A percentile compares a stretch with the other conserved stretches of the same genome.
Evolutionary conservation across 164 flowering plant genomes (phyloP).

Genomic region (Kingdonia uniflora): DNA sequence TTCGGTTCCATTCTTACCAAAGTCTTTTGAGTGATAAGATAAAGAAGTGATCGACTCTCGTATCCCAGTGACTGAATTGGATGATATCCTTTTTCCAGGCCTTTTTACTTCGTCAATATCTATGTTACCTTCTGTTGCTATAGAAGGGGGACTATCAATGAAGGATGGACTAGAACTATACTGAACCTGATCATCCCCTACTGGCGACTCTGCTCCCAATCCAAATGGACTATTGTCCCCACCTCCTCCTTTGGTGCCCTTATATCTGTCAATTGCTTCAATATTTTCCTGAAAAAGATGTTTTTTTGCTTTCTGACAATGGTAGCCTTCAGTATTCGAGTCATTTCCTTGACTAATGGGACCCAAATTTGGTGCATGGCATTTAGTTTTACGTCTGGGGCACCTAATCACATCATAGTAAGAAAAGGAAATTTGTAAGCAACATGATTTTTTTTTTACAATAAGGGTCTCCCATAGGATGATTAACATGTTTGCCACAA

Average conservation of each 20-base stretch:
- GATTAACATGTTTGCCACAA: too few relatives aligned
- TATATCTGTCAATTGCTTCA: conserved; percentile 14
- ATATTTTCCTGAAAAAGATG: conserved; percentile 10
- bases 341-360: conserved; percentile 12
- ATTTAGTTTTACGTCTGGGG: conserved; percentile 7
- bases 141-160: conserved; percentile 21
- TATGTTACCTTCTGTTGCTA: conserved; percentile 14
- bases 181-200: conserved; percentile 15
- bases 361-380: conserved; percentile 8
- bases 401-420: conserved; percentile 21
- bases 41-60: conserved; percentile 13
- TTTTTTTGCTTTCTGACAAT: conserved; percentile 7
- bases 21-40: conserved; percentile 12
- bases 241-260: conserved; percentile 10
- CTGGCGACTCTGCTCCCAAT: conserved; percentile 23
- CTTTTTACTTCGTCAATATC: conserved; percentile 12
- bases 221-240: conserved; percentile 7
- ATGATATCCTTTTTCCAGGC: conserved; percentile 13
- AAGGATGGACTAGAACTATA: conserved; percentile 16
- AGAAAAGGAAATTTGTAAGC: conserved; percentile 10
- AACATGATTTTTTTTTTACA: background rate
- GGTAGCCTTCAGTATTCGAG: conserved; percentile 12
- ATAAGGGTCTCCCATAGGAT: conserved; percentile 2
- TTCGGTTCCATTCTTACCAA: conserved; percentile 11
- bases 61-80: conserved; percentile 13